phyloP scores from a whole-genome alignment of 2,329 filamentous ascomycete species.

The Talaromyces sp. region DNA sequence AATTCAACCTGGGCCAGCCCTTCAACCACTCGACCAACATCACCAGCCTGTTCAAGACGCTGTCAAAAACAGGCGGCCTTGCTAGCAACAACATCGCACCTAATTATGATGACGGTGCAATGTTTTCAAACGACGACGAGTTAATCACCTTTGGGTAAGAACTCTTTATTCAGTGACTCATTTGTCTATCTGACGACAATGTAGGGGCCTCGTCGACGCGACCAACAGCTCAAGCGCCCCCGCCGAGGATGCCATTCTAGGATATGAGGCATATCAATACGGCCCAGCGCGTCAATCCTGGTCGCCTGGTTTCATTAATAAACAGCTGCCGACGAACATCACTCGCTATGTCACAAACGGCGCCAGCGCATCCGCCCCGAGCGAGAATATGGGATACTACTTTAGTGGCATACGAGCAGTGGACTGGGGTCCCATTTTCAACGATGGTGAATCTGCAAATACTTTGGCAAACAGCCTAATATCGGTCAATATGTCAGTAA shows the following conservation, averaged over 20 bases:
- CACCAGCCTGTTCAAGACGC: conserved; percentile 49
- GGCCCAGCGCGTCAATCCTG: conserved; percentile 47
- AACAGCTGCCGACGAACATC: conserved; percentile 45
- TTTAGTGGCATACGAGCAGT: conserved; percentile 62
- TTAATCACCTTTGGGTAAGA: conserved; percentile 60
- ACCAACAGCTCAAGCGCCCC: conserved; percentile 42
- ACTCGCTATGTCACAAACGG: conserved; percentile 65
- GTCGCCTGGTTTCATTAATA: conserved; percentile 42
- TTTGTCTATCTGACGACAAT: neutral
- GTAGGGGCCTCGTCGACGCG: conserved; percentile 46
- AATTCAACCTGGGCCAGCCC: conserved; percentile 57
- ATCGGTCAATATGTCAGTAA: conserved; percentile 56
- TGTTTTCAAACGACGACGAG: conserved; percentile 63
- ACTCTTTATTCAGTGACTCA: neutral
- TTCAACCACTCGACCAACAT: conserved; percentile 55
- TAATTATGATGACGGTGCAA: conserved; percentile 60
- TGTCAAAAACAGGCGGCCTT: conserved; percentile 50
- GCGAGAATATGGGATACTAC: conserved; percentile 69
- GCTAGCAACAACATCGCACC: conserved; percentile 54
- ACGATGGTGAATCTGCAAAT: conserved; percentile 31
- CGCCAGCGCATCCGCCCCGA: conserved; percentile 61
- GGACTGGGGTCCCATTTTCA: conserved; percentile 51
- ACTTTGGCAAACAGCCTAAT: conserved; percentile 56
- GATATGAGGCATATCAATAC: conserved; percentile 56
- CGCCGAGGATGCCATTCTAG: conserved; percentile 42